Conservation (phyloP, 176 grass and related monocot species). For the Eragrostis curvula region DNA sequence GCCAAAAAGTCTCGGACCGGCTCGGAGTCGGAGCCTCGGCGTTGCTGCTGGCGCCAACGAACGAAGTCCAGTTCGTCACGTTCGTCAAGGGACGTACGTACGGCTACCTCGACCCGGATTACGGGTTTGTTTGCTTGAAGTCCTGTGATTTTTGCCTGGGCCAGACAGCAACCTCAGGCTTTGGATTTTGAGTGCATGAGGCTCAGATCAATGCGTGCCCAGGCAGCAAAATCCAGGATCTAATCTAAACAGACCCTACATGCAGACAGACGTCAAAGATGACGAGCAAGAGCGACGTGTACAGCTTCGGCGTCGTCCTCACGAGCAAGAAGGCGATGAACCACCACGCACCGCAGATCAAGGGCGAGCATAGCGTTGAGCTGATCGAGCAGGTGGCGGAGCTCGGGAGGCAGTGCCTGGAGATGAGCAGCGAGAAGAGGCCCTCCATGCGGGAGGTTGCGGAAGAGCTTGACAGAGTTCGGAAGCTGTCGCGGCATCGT, state of each 20-base stretch:
- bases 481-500: conserved; percentile 41
- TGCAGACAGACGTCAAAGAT: too few species aligned
- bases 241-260: too few species aligned
- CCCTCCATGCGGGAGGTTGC: conserved; percentile 66
- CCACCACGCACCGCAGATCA: too few species aligned
- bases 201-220: too few species aligned
- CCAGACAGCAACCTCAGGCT: too few species aligned
- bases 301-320: conserved; percentile 93
- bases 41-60: conserved; percentile 42
- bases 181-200: too few species aligned
- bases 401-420: conserved; percentile 60
- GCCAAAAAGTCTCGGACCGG: conserved; percentile 67
- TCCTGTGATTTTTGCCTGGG: too few species aligned
- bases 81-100: conserved; percentile 72
- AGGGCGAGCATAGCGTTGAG: conserved; percentile 45
- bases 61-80: conserved; percentile 59
- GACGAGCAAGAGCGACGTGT: conserved; percentile 96
- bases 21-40: conserved; percentile 67
- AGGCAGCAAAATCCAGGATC: too few species aligned
- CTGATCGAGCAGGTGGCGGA: conserved; percentile 52
- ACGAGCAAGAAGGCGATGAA: too few species aligned
- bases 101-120: conserved; percentile 73
- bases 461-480: conserved; percentile 45
- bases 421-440: conserved; percentile 49
- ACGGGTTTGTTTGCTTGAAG: too few species aligned